Conservation (phyloP, 495 filamentous ascomycete species). For the Annulohypoxylon stygium region DNA sequence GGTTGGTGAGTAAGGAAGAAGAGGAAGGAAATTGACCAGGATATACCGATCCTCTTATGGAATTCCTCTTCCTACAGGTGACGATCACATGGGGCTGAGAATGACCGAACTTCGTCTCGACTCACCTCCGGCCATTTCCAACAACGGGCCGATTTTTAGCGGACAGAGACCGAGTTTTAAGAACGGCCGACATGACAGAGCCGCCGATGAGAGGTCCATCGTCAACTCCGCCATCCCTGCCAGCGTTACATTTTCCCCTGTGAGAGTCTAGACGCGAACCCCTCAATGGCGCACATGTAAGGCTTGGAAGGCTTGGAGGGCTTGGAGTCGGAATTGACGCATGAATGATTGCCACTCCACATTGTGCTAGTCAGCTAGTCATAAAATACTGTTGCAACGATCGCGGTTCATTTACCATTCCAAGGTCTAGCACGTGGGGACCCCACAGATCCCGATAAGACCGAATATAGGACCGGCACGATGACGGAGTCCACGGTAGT, state of each 20-base stretch:
- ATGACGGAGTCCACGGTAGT: background rate
- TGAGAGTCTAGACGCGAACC: background rate
- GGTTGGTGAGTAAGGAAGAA: background rate
- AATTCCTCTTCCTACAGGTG: background rate
- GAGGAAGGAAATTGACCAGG: background rate
- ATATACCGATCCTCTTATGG: background rate
- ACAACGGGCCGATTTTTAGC: conserved; percentile 36
- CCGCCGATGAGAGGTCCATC: conserved; percentile 29
- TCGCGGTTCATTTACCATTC: conserved; percentile 5
- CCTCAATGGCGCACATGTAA: background rate
- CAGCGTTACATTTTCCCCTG: conserved; percentile 13
- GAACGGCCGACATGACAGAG: conserved; percentile 29
- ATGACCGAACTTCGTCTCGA: conserved; percentile 1
- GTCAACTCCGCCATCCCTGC: conserved; percentile 37
- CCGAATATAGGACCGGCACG: background rate
- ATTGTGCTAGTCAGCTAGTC: background rate
- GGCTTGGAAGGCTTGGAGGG: background rate
- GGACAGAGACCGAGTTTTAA: conserved; percentile 24
- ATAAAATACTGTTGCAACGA: conserved; percentile 5
- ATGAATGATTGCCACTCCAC: conserved; percentile 28
- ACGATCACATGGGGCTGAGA: conserved; percentile 7
- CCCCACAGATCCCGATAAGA: conserved; percentile 13
- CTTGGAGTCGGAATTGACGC: conserved; percentile 2
- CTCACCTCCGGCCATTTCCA: conserved; percentile 25
- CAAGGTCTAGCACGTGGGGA: conserved; percentile 13